Conservation (phyloP, 148 eudicot genomes). For the Nepenthes gracilis region DNA sequence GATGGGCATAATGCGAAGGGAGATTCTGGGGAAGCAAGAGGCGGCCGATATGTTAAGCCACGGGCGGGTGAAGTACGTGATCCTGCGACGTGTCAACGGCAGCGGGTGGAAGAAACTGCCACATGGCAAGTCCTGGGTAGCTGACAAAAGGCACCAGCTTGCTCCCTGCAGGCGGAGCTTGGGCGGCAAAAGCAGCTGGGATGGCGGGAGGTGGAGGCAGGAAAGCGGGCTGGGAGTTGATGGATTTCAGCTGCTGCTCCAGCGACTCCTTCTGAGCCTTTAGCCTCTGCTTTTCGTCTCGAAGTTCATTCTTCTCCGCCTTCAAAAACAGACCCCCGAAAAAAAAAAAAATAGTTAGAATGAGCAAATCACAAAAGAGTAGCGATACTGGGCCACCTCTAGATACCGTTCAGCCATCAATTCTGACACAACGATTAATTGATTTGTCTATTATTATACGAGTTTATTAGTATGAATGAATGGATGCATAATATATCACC, state of each 20-base stretch:
- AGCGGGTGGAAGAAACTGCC: slow-evolving; percentile 68
- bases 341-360: not conserved
- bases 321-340: slow-evolving; percentile 1
- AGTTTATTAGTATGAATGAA: too few relatives aligned
- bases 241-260: slow-evolving; percentile 33
- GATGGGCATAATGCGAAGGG: not conserved
- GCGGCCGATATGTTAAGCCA: slow-evolving; percentile 30
- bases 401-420: too few relatives aligned
- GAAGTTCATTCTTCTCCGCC: slow-evolving; percentile 67
- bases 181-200: slow-evolving; percentile 45
- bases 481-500: too few relatives aligned
- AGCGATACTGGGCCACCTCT: not conserved
- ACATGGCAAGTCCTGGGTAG: slow-evolving; percentile 62
- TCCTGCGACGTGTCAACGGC: slow-evolving; percentile 61
- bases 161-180: slow-evolving; percentile 26
- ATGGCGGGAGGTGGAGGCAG: slow-evolving; percentile 30
- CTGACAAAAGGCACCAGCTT: slow-evolving; percentile 47
- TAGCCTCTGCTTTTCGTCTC: slow-evolving; percentile 49
- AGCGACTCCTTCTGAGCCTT: slow-evolving; percentile 42
- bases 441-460: too few relatives aligned
- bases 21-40: slow-evolving; percentile 3
- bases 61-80: slow-evolving; percentile 62
- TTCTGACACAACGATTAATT: too few relatives aligned
- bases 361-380: not conserved
- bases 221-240: slow-evolving; percentile 31